Evolutionary conservation across 2,329 filamentous ascomycete species (phyloP), one percentile per base, ranked within the genome.

Genomic region (Cryphonectria radicalis): DNA sequence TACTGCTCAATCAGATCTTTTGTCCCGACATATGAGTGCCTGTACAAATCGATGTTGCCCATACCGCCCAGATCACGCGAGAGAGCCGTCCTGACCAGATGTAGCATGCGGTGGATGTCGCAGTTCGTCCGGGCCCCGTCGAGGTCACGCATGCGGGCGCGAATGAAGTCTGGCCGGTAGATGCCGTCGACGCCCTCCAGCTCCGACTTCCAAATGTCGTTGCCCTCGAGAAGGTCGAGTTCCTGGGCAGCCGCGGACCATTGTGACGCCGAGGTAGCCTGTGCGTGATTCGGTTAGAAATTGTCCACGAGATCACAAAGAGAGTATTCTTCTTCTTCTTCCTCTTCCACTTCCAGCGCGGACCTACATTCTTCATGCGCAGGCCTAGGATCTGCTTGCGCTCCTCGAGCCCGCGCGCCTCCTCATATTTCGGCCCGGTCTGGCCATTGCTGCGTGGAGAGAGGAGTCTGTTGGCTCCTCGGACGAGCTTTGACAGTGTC

Each of bases 1-100:
- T 98, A 98, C 46, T 89, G 86, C 81, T 98, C 95, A 73, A 97
- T 95, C 74, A 97, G 82, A 72, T 88, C 86, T 82, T 98, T 98
- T 11, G 95, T 97, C 6, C 95, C 95, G 19, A 93, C 88, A 77
- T 96, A 91, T 0, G 92, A 93, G 78, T 96, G 93, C 69, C 91
- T 91, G 82, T 98, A 98, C 1, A 98, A 85, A 67, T 90, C 88
- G 59, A 92, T 87, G 77, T 94, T 92, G 73, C 93, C 93, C 92
- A 98, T 97, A 67, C 92, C 92, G 10, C 93, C 95, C 13, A 97
- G 83, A 76, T 95, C 91, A 62, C 95, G 90, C 55, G 91, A 93
- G 65, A 98, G 82, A 1, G 92, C 87, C 0, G 94, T 97, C 40
- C 95, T 90, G 53, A 97, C 86, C 53, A 96, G 85, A 77, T 94